Base-by-base conservation (phyloP, 768 basidiomycete species). In the Hebeloma cylindrosporum region DNA sequence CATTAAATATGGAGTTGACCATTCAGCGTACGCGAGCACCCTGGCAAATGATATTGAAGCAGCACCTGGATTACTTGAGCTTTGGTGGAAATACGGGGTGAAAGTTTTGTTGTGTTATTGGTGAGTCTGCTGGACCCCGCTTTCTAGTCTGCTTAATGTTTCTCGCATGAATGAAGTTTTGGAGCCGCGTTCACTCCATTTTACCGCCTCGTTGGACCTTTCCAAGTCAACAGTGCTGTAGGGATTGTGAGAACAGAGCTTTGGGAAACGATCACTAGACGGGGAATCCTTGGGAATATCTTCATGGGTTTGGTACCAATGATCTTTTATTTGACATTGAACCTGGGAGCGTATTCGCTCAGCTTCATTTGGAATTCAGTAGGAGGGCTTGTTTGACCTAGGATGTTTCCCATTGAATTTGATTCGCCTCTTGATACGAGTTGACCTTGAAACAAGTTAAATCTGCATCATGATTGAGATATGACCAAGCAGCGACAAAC, bases 1-100 rank as follows among this genome's bases (percentile, higher is more conserved):
- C 7, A 82, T 83, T 35, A 72, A 73, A 55, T 80, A 83, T 54
- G 80, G 80, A 6, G 80, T 80, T 4, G 80, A 82, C 48, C 75
- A 80, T 56, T 69, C 69, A 11, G 62, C 72, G 45, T 82, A 82
- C 58, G 77, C 78, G 67, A 71, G 73, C 28, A 78, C 77, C 0
- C 60, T 83, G 7, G 80, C 80, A 3, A 71, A 69, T 40, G 81
- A 82, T 53, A 76, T 82, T 28, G 75, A 77, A 7, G 73, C 74
- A 4, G 71, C 75, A 2, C 81, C 81, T 11, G 67, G 70, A 2
- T 61, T 82, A 6, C 60, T 59, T 45, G 64, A 75, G 40, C 61
- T 82, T 1, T 78, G 72, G 69, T 40, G 62, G 40, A 62, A 71
- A 18, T 70, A 80, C 54, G 81, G 80, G 7, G 59, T 61, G 40